A percentile compares a stretch with the other conserved stretches of the same genome.
Conservation (phyloP, 2,329 filamentous ascomycete species). For the Alternaria sp. region DNA sequence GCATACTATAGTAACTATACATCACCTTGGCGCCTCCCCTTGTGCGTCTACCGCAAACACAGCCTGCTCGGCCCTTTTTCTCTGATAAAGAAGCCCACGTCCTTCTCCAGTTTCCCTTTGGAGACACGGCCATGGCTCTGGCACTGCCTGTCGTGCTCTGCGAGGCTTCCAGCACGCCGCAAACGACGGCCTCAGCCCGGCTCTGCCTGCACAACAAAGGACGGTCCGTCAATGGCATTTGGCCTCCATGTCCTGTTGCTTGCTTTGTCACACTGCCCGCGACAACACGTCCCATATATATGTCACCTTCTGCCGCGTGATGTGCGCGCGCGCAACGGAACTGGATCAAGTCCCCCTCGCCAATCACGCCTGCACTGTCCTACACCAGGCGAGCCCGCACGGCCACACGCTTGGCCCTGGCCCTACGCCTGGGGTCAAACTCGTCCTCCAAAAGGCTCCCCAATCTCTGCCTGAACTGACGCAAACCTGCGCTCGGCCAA, state of each 20-base stretch:
- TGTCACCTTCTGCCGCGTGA: slow-evolving; percentile 25
- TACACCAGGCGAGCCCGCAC: slow-evolving; percentile 31
- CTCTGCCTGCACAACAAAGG: slow-evolving; percentile 30
- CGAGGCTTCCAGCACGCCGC: slow-evolving; percentile 21
- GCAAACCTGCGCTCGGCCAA: slow-evolving; percentile 31
- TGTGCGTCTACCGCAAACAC: slow-evolving; percentile 5
- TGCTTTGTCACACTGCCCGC: slow-evolving; percentile 13
- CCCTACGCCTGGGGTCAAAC: slow-evolving; percentile 42
- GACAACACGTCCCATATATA: slow-evolving; percentile 15
- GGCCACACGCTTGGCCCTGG: slow-evolving; percentile 39
- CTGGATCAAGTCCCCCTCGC: slow-evolving; percentile 14
- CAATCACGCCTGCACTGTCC: slow-evolving; percentile 26
- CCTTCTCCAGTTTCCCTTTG: slow-evolving; percentile 4
- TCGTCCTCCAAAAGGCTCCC: slow-evolving; percentile 19
- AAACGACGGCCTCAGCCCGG: slow-evolving; percentile 29
- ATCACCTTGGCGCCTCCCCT: slow-evolving; percentile 19
- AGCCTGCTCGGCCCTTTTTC: slow-evolving; percentile 10
- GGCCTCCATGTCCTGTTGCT: slow-evolving; percentile 7
- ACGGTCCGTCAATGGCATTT: slow-evolving; percentile 20
- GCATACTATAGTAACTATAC: slow-evolving; percentile 5
- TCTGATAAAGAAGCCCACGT: slow-evolving; percentile 1
- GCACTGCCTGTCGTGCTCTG: neutral
- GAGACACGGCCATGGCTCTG: neutral
- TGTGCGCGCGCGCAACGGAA: slow-evolving; percentile 23
- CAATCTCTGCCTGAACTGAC: slow-evolving; percentile 33